A percentile compares a stretch with the other conserved stretches of the same genome.
Evolutionary conservation across 306 rosid genomes (phyloP).

Genomic region (Prunus kanzakura): DNA sequence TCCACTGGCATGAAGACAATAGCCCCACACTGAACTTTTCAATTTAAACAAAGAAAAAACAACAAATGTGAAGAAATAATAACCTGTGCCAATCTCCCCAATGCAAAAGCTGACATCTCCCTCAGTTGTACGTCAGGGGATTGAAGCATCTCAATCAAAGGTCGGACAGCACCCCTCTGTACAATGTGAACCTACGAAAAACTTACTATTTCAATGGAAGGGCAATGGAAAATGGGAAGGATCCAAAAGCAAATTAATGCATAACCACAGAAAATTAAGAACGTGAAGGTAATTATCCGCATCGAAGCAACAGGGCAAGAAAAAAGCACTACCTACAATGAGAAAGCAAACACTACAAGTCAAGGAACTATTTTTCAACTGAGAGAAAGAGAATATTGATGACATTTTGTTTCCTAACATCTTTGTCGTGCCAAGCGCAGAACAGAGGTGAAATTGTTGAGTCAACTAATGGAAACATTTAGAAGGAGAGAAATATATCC

Average conservation of each 20-base stretch:
- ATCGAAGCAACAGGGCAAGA: constrained; percentile 7
- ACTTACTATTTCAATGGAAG: constrained; percentile 2
- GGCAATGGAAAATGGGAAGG: constrained; percentile 3
- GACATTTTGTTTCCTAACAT: not conserved
- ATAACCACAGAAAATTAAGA: constrained; percentile 11
- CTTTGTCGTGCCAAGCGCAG: not conserved
- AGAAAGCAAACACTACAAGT: not conserved
- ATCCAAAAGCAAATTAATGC: not conserved
- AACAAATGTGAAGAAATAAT: constrained; percentile 1
- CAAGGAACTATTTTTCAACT: not conserved
- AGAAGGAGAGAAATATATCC: constrained; percentile 10
- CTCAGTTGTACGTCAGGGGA: constrained; percentile 89
- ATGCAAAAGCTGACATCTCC: constrained; percentile 98
- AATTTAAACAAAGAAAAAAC: not conserved
- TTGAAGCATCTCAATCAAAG: constrained; percentile 97
- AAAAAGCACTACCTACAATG: not conserved
- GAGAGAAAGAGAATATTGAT: not conserved
- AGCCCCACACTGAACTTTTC: not conserved
- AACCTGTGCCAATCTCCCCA: constrained; percentile 99
- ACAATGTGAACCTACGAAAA: constrained; percentile 84
- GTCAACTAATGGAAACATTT: constrained; percentile 5
- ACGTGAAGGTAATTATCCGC: not conserved
- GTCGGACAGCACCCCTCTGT: constrained; percentile 96
- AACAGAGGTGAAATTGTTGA: not conserved
- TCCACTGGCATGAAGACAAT: not conserved